Base-by-base conservation (phyloP, 2,329 filamentous ascomycete species). In the Teratosphaeria gauchensis region DNA sequence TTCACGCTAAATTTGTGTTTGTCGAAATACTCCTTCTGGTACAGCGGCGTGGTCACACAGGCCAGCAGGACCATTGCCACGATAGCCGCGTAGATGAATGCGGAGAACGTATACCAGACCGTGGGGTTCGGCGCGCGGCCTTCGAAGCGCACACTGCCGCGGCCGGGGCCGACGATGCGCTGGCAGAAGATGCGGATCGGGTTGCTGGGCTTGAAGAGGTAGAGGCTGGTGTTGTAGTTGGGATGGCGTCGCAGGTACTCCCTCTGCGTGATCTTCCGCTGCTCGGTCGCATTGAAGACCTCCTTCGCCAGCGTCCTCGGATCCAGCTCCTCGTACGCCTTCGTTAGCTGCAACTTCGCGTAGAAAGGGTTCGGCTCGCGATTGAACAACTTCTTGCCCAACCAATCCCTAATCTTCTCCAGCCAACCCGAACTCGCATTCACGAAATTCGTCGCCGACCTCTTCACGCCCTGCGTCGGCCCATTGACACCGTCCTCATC, bases 61-160 rank as follows among this genome's bases (percentile, higher is more conserved):
- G 94, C 94, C 56, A 99, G 82, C 52, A 96, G 75, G n/a, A 99
- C 94, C 95, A 99, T 99, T 55, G 90, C 89, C 51, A 97, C 89
- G 62, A 99, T 96, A 14, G 90, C 88, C 28, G 88, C 85, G 72
- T 99, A 99, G 58, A 97, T 89, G 67, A 99, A 88, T 3, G 90
- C 90, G 0, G 94, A 96, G 72, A 97, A 95, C 0, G 84, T 79
- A 71, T 96, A 96, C 92, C 94, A 99, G 8, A 94, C 81, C 4
- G 89, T 84, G 64, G 90, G 91, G 65, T 94, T 92, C 0, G 94
- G 94, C 61, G 91, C 86, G 0, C 95, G 84, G 14, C 94, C 94
- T 72, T 97, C 90, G 62, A 95, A 88, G 52, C 94, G 86, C 71
- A 95, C 88, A 52, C 80, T 82, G 6, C 94, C 95, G 61, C 94